Conservation (phyloP, 1,284 basidiomycete genomes). For the Caloboletus inedulis region DNA sequence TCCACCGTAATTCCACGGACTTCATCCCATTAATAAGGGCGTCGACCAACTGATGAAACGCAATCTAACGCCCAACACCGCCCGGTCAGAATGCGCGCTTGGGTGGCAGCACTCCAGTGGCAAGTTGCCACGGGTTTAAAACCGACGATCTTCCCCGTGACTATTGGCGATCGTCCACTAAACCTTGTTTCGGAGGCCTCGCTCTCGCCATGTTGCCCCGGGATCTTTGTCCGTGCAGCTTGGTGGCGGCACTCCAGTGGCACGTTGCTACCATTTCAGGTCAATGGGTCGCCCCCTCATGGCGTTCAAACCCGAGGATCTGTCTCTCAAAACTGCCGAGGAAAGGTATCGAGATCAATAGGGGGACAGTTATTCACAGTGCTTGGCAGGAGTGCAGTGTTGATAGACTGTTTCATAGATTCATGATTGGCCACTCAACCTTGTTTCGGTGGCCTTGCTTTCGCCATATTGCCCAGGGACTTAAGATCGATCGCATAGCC, state of each 20-base stretch:
- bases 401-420: neutral
- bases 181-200: neutral
- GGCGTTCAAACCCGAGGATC: neutral
- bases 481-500: neutral
- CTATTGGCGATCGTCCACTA: no score
- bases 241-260: conserved; percentile 1
- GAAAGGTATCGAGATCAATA: neutral
- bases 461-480: neutral
- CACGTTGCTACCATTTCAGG: neutral
- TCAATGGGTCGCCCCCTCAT: neutral
- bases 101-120: conserved; percentile 3
- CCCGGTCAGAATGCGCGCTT: neutral
- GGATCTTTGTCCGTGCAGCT: neutral
- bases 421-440: neutral
- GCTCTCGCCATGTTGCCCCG: neutral
- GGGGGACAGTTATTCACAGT: neutral
- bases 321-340: neutral
- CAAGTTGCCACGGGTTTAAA: no score
- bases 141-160: neutral
- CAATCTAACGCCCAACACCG: neutral
- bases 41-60: neutral
- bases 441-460: conserved; percentile 1
- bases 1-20: neutral
- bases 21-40: neutral
- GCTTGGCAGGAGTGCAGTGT: neutral